These are phyloP conservation scores for Syzygium malaccense DNA, from an alignment of 441 rosid genomes.

Conservation along the genomic window DNA sequence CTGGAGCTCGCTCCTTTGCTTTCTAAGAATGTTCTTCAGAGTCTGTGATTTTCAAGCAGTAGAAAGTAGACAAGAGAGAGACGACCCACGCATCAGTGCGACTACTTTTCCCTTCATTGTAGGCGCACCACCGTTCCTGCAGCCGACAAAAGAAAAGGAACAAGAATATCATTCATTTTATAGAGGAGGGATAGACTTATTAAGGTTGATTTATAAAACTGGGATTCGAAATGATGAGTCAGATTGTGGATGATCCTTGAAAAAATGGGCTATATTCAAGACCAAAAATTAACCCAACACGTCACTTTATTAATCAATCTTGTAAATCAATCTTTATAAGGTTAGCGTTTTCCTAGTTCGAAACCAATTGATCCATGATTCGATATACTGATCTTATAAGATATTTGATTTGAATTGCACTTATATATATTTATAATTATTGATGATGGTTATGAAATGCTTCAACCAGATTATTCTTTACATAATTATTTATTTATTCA, in stretches of 20 bases:
- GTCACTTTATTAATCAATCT: background rate
- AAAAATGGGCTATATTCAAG: background rate
- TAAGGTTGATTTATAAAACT: background rate
- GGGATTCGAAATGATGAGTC: background rate
- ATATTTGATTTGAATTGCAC: background rate
- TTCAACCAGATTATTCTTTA: background rate
- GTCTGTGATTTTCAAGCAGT: background rate
- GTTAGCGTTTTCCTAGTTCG: background rate
- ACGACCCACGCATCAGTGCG: background rate
- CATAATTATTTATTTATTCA: background rate
- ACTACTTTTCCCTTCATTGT: background rate
- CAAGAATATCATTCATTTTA: background rate
- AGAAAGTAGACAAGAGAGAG: background rate
- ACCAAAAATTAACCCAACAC: background rate
- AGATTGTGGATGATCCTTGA: background rate
- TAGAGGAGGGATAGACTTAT: background rate
- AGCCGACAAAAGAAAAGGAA: background rate
- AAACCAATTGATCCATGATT: background rate
- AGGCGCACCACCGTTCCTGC: background rate
- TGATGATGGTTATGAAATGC: background rate
- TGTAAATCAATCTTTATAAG: background rate
- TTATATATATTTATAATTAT: background rate
- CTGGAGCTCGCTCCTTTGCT: background rate
- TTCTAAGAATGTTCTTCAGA: background rate
- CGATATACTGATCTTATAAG: background rate